phyloP scores from a whole-genome alignment of 345 rosid genomes.

The Balakata baccata region DNA sequence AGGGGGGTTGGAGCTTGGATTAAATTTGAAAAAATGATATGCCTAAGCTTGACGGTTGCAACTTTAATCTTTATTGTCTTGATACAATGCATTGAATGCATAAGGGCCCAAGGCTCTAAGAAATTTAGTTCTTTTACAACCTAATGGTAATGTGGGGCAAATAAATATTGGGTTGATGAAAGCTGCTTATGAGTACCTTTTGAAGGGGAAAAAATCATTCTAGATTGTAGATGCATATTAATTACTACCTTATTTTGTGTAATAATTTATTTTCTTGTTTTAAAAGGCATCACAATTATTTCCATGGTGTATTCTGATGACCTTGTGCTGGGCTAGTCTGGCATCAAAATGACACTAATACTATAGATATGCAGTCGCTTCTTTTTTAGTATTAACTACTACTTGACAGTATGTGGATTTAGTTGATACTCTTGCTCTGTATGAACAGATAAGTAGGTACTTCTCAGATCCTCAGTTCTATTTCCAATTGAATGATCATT shows the following conservation, averaged over 20 bases:
- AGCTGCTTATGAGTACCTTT: background rate
- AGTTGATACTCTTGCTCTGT: constrained; percentile 6
- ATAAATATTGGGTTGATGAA: background rate
- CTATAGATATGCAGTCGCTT: background rate
- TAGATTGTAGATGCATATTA: background rate
- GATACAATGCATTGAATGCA: background rate
- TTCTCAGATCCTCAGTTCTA: constrained; percentile 13
- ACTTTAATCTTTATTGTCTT: background rate
- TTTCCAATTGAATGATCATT: constrained; percentile 24
- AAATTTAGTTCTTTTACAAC: background rate
- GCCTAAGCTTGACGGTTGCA: background rate
- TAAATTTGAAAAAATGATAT: background rate
- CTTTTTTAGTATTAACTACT: background rate
- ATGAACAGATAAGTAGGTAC: constrained; percentile 14
- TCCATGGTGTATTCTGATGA: background rate
- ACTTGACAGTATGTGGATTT: background rate
- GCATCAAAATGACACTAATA: background rate
- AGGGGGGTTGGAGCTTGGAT: background rate
- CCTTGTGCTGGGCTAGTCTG: background rate
- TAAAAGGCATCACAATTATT: constrained; percentile 1
- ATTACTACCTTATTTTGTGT: background rate
- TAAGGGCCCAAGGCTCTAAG: background rate
- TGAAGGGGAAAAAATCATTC: background rate
- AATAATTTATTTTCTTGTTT: background rate
- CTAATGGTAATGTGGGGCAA: background rate